Evolutionary conservation across 768 basidiomycete genomes (phyloP), one percentile per base, ranked within the genome.

Genomic region (Lactarius trivialis): DNA sequence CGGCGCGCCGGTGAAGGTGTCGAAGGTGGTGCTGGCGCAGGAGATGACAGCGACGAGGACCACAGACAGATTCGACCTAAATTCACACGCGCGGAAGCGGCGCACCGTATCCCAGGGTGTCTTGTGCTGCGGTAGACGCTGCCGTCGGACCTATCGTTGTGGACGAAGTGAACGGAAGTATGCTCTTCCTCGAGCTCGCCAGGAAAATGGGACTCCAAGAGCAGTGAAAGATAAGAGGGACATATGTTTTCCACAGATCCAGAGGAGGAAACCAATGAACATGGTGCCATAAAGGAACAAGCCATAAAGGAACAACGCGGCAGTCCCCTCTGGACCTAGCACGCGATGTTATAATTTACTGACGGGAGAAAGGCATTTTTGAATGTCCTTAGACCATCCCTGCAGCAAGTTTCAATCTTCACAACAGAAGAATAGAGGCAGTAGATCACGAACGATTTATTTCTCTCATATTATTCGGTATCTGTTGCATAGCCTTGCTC

Each of bases 1-100:
- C 28, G 59, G 39, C 55, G 39, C 55, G 41, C 51, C 12, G 58
- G 26, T 3, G 75, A 73, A 8, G 74, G 70, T 19, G 72, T 63
- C 3, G 74, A 75, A 14, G 71, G 56, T n/a, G 43, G 26, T 32
- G 39, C 39, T 39, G 55, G 21, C 70, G 65, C 26, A 48, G 76
- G 70, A 56, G 54, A 69, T 30, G 30, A 30, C 30, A 6, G 30
- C 67, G 70, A 69, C 53, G 75, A 70, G 7, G 78, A 72, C 3
- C 70, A 68, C 3, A 75, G 74, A 0, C 79, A 77, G 15, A 78
- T 75, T 89, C 21, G 77, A 82, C 48, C 79, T 79, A 4, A 76
- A 76, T n/a, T n/a, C n/a, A n/a, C n/a, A n/a, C n/a, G n/a, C n/a
- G 53, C 51, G 3, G 48, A 64, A 0, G 60, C 28, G 7, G 48